A percentile compares a stretch with the other conserved stretches of the same genome.
These are phyloP conservation scores for Sporisorium scitamineum DNA, from an alignment of 1,284 basidiomycete species.

Conservation along the genomic window DNA sequence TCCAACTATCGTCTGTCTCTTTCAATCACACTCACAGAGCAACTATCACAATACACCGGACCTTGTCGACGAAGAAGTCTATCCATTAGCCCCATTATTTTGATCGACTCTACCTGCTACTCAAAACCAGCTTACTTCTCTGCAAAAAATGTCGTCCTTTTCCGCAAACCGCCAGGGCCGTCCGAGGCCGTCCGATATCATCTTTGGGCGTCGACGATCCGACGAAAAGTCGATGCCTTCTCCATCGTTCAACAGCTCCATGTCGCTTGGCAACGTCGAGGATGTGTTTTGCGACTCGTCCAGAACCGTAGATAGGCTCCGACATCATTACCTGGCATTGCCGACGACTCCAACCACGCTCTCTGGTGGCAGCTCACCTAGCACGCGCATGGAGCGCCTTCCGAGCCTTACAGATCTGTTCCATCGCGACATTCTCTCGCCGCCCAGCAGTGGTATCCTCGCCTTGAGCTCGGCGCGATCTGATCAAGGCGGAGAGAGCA, in stretches of 20 bases:
- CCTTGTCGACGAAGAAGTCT: neutral
- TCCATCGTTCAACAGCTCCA: slow-evolving; percentile 52
- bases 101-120: neutral
- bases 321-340: slow-evolving; percentile 33
- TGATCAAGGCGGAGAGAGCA: slow-evolving; percentile 11
- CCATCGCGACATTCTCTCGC: slow-evolving; percentile 40
- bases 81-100: too few species aligned
- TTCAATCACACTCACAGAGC: neutral
- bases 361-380: slow-evolving; percentile 23
- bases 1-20: slow-evolving; percentile 13
- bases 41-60: neutral
- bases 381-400: slow-evolving; percentile 22
- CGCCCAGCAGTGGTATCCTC: slow-evolving; percentile 21
- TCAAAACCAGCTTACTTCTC: neutral
- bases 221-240: slow-evolving; percentile 47
- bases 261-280: slow-evolving; percentile 37
- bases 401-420: slow-evolving; percentile 43
- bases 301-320: slow-evolving; percentile 29
- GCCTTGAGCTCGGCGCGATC: slow-evolving; percentile 12
- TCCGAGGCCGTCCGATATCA: slow-evolving; percentile 32
- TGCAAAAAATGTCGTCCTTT: slow-evolving; percentile 30
- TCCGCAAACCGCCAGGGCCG: slow-evolving; percentile 42
- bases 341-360: slow-evolving; percentile 35
- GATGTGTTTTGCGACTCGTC: slow-evolving; percentile 46
- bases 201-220: slow-evolving; percentile 25